phyloP scores from a whole-genome alignment of 805 yeast genomes.

The Ogataea dorogensis region DNA sequence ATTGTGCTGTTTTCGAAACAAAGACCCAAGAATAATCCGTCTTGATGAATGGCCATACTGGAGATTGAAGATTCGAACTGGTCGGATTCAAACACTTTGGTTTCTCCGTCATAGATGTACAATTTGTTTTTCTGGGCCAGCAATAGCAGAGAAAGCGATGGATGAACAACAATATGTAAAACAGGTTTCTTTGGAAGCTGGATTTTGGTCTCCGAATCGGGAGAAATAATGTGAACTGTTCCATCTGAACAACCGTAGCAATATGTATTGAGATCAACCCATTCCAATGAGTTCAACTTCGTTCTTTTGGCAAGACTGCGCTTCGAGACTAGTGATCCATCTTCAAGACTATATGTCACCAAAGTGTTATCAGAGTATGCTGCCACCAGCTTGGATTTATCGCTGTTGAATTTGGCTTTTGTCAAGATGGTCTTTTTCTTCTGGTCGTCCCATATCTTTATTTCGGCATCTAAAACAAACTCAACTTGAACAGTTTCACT shows the following conservation, averaged over 20 bases:
- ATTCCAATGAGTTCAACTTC: constrained; percentile 10
- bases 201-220: constrained; percentile 4
- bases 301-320: constrained; percentile 8
- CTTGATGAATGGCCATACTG: constrained; percentile 34
- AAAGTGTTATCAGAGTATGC: constrained; percentile 14
- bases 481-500: constrained; percentile 4
- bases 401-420: constrained; percentile 4
- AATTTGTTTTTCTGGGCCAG: constrained; percentile 15
- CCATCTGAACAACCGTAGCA: constrained; percentile 13
- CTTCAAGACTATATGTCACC: constrained; percentile 3
- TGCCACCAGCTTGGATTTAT: constrained; percentile 5
- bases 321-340: background rate
- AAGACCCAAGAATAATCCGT: constrained; percentile 38
- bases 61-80: constrained; percentile 7
- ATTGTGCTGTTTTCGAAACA: constrained; percentile 37
- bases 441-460: constrained; percentile 10
- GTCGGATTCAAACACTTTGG: constrained; percentile 8
- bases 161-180: constrained; percentile 12
- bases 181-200: constrained; percentile 9
- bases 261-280: constrained; percentile 10
- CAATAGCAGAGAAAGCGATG: constrained; percentile 11
- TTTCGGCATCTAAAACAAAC: constrained; percentile 1
- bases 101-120: constrained; percentile 10
- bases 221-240: constrained; percentile 1
- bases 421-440: constrained; percentile 6